Evolutionary conservation across 1,139 yeast genomes (phyloP), one percentile per base, ranked within the genome.

Genomic region (Nakaseomyces sp.): DNA sequence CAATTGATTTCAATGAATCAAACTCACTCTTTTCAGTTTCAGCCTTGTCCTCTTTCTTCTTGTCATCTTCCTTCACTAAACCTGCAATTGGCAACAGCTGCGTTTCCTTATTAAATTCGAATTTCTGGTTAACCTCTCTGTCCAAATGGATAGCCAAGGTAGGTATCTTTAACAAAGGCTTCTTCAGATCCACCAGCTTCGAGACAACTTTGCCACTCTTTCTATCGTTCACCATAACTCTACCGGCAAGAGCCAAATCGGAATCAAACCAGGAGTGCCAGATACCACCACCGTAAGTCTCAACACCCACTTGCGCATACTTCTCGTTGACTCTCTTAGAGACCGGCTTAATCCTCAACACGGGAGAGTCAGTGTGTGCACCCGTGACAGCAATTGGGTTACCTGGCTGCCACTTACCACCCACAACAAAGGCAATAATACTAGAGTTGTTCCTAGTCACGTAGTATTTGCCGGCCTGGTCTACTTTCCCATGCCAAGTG

Each of bases 351-450:
- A 91, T 78, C 56, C 95, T 72, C 52, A 89, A 71, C 43, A 87
- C 80, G n/a, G 98, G 98, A 8, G 95, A 84, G 62, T 91, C 98
- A 0, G 96, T 87, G 60, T 88, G 96, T 4, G 95, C 95, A 24
- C 97, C 98, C 36, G 88, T 81, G 47, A 91, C 81, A 6, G 96
- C 79, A 48, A 89, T 73, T 16, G 95, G 93, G 53, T 82, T 79
- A 13, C 95, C 95, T n/a, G 86, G 81, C 43, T 64, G 57, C 77
- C 85, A 86, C 45, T 78, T 62, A 12, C 73, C 73, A 41, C 96
- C 96, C 26, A 85, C 78, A 2, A 81, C 78, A 64, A 91, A 91
- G 1, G 96, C 96, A 51, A 89, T 77, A 36, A 91, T 70, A 1
- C 96, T 84, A 3, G 96, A 84, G 22, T 81, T 86, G 60, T 91